Percentiles rank a stretch among this genome's conserved stretches.
Conservation (phyloP, 2,329 filamentous ascomycete genomes). For the Sporothrix dimorphospora region DNA sequence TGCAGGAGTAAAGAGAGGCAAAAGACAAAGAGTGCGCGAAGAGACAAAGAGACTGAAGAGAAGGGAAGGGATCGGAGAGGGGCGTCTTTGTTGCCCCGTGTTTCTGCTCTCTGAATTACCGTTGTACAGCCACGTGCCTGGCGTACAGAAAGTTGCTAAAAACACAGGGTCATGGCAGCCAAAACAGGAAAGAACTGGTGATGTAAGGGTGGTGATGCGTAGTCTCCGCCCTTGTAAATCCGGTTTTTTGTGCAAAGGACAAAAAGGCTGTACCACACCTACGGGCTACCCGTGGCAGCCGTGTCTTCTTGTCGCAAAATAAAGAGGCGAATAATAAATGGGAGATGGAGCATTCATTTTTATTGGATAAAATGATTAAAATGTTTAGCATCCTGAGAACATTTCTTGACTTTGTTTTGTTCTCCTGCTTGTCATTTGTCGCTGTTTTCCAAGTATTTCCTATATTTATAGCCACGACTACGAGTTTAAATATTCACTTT, state of each 20-base stretch:
- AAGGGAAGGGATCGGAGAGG: slow-evolving; percentile 11
- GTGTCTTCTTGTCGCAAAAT: neutral
- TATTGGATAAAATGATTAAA: neutral
- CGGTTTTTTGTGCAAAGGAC: neutral
- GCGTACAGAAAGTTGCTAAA: neutral
- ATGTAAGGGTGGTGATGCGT: slow-evolving; percentile 18
- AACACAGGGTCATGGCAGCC: neutral
- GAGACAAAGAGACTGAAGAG: neutral
- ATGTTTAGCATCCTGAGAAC: neutral
- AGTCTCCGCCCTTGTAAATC: neutral
- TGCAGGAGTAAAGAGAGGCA: neutral
- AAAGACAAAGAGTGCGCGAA: neutral
- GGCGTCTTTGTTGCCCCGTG: neutral
- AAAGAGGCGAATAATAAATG: neutral
- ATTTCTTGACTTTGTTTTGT: neutral
- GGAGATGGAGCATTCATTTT: neutral
- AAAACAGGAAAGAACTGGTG: slow-evolving; percentile 11
- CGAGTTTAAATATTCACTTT: neutral
- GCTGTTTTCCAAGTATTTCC: too few relatives aligned
- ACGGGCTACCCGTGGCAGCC: slow-evolving; percentile 32
- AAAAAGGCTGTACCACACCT: slow-evolving; percentile 2
- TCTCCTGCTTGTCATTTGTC: neutral
- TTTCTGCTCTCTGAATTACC: neutral
- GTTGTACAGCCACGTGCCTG: slow-evolving; percentile 13
- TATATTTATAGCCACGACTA: neutral